Conservation (phyloP, 176 grass and related monocot genomes). For the Aegilops bicornis region DNA sequence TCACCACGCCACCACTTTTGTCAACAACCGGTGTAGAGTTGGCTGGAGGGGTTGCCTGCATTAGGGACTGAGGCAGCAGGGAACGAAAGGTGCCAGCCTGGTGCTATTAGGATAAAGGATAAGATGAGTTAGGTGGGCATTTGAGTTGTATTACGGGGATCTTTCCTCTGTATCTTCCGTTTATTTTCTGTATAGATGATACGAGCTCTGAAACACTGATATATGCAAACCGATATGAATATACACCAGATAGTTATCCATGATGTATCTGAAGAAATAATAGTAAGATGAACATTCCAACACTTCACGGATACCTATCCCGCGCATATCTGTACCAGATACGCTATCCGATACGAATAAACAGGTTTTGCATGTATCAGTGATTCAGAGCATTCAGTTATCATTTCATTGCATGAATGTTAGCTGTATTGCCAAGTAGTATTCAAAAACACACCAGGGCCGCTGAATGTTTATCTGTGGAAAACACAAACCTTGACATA, state of each 20-base stretch:
- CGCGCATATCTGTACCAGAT: background rate
- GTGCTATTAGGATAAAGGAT: background rate
- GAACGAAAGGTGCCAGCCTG: background rate
- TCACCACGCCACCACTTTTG: background rate
- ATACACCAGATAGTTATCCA: background rate
- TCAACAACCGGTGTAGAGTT: background rate
- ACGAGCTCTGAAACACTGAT: background rate
- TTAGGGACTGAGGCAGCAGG: background rate
- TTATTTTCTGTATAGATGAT: background rate
- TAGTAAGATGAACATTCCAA: background rate
- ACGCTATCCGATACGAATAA: background rate
- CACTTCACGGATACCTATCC: background rate
- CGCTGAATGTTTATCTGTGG: background rate
- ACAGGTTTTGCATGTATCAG: background rate
- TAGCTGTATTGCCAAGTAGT: background rate
- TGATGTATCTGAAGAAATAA: background rate
- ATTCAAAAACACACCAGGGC: background rate
- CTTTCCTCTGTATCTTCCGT: background rate
- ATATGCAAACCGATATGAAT: background rate
- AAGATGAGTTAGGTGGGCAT: background rate
- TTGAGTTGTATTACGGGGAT: background rate
- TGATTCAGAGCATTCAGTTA: background rate
- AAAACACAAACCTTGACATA: slow-evolving; percentile 67
- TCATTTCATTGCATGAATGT: slow-evolving; percentile 4
- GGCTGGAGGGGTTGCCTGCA: background rate